Evolutionary conservation across 768 basidiomycete species (phyloP).

Genomic region (Lentinula detonsa): DNA sequence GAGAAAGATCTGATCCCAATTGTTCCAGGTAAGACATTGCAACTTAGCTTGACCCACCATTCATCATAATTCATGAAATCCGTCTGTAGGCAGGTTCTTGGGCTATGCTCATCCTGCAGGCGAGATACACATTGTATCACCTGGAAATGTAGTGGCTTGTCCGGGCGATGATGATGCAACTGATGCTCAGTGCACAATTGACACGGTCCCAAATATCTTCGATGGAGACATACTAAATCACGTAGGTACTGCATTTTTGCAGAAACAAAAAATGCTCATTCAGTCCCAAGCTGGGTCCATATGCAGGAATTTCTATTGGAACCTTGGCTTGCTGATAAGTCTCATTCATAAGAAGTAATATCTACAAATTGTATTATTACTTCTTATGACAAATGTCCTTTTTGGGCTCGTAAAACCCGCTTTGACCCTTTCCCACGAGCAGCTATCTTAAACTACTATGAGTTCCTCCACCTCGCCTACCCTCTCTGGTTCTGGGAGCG

Average conservation of each 20-base stretch:
- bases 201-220: constrained; percentile 48
- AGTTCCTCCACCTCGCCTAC: constrained; percentile 18
- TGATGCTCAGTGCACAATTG: constrained; percentile 47
- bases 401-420: neutral
- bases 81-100: constrained; percentile 47
- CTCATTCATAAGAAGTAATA: too few relatives aligned
- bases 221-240: constrained; percentile 48
- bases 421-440: constrained; percentile 4
- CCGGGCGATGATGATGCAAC: constrained; percentile 48
- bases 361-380: neutral
- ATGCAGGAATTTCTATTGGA: constrained; percentile 50
- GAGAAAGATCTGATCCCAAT: constrained; percentile 19
- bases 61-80: constrained; percentile 40
- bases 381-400: neutral
- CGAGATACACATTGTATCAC: constrained; percentile 46
- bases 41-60: constrained; percentile 19
- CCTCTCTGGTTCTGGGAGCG: constrained; percentile 28
- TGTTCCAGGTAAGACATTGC: constrained; percentile 10
- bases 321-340: constrained; percentile 24
- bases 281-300: constrained; percentile 36
- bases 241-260: constrained; percentile 17
- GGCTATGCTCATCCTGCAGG: constrained; percentile 47
- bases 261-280: neutral
- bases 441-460: neutral
- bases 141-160: constrained; percentile 29